phyloP scores from a whole-genome alignment of 345 rosid genomes.

The Mangifera indica region DNA sequence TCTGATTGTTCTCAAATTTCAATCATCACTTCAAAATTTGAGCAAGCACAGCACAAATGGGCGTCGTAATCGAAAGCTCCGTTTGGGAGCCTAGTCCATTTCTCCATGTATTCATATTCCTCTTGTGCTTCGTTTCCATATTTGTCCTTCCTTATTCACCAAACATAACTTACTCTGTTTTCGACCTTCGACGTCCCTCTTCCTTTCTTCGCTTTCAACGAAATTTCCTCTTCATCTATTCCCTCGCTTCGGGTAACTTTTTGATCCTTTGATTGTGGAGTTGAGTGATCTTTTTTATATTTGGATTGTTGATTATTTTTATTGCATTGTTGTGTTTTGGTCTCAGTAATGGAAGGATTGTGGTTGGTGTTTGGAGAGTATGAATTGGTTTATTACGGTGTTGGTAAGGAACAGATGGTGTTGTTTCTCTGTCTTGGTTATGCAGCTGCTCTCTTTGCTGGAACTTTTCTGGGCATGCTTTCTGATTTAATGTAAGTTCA shows the following conservation, averaged over 20 bases:
- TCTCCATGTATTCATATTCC: constrained; percentile 53
- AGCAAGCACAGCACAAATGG: constrained; percentile 45
- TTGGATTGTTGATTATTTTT: not conserved
- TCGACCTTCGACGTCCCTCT: constrained; percentile 48
- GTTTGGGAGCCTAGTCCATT: constrained; percentile 73
- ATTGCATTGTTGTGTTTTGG: not conserved
- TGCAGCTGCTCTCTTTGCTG: constrained; percentile 52
- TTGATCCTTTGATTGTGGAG: not conserved
- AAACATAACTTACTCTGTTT: constrained; percentile 30
- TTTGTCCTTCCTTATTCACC: constrained; percentile 48
- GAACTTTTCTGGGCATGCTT: constrained; percentile 60
- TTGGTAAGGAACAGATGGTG: constrained; percentile 53
- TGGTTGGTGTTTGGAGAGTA: constrained; percentile 81
- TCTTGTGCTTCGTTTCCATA: constrained; percentile 58
- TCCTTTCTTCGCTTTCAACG: constrained; percentile 59
- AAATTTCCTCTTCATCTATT: constrained; percentile 59
- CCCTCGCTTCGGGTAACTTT: constrained; percentile 71
- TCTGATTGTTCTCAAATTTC: constrained; percentile 4
- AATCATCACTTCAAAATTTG: no score
- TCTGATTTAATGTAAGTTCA: constrained; percentile 75
- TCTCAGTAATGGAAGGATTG: constrained; percentile 67
- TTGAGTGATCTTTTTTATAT: not conserved
- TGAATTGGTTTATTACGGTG: constrained; percentile 46
- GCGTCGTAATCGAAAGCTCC: constrained; percentile 59
- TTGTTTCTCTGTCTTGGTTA: constrained; percentile 54